Evolutionary conservation across 108 stramenopile species (phyloP), one percentile per base, ranked within the genome.

Genomic region (Nitzschia putrida): DNA sequence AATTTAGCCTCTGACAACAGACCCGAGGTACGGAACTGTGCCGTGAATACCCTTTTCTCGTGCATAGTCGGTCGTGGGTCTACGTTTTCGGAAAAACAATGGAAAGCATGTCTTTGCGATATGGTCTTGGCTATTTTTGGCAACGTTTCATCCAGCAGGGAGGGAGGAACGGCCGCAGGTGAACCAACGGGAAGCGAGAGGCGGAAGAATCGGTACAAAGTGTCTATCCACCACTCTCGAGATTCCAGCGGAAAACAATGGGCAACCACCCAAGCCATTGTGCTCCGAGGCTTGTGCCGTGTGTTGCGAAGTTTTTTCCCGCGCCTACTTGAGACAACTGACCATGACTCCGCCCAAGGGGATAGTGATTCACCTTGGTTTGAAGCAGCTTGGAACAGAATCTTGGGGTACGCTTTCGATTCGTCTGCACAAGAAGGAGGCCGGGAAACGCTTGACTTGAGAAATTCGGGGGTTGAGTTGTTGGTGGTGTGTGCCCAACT

Each of bases 1-100:
- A 54, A 65, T 13, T 72, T 94, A 21, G 80, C 90, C 16, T 53
- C 82, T 13, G 90, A 94, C 59, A 57, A 54, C 43, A 69, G 93
- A 55, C 61, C 86, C 2, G 90, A 94, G 73, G 79, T 95, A 60
- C 71, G 95, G 58, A 97, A 97, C 72, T 95, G 94, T 67, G 80
- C 94, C 9, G 91, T 97, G 24, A 97, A 97, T 64, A 97, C 96
- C 9, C 68, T 97, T 21, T 93, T 97, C 60, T 93, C 93, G 21
- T 94, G 91, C 51, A 88, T 94, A 56, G 92, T 94, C 58, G 93
- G 96, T 0, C 79, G 91, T 25, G 96, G 96, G 9, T 59, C 78
- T 61, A 69, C 64, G 2, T 90, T 95, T 50, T 74, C 88, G 6
- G 64, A 85, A 42, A 55, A 67, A 16, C 89, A 92, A 64, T 96